Percentiles rank a stretch among this genome's conserved stretches.
phyloP scores from a whole-genome alignment of 805 yeast genomes.

The Saccharomycopsis javanensis region DNA sequence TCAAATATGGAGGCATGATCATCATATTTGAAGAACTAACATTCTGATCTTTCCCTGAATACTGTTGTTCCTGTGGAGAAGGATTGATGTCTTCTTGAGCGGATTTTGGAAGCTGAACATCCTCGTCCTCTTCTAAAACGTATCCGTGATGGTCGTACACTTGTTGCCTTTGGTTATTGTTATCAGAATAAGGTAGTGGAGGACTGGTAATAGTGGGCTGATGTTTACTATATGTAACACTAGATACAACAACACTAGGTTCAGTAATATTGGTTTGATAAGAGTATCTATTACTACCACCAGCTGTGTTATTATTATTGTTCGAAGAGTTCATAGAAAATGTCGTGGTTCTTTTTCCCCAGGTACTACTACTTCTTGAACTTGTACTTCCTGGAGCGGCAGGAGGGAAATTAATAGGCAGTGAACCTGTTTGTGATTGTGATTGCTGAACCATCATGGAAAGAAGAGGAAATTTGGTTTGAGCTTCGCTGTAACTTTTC shows the following conservation, averaged over 20 bases:
- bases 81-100: not conserved
- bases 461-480: conserved; percentile 14
- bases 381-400: not conserved
- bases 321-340: conserved; percentile 9
- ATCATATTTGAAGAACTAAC: conserved; percentile 4
- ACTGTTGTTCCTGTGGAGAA: conserved; percentile 2
- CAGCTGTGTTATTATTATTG: conserved; percentile 5
- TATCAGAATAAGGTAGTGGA: not conserved
- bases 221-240: conserved; percentile 3
- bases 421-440: not conserved
- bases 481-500: conserved; percentile 7
- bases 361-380: not conserved
- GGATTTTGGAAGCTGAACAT: not conserved
- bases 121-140: not conserved
- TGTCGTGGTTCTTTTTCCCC: conserved; percentile 16
- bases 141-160: not conserved
- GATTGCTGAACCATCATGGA: conserved; percentile 1
- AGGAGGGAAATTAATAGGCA: not conserved
- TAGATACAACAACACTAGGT: conserved; percentile 14
- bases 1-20: conserved; percentile 19
- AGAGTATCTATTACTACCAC: conserved; percentile 8
- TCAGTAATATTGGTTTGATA: conserved; percentile 11
- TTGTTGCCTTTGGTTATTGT: not conserved
- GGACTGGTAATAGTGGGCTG: not conserved
- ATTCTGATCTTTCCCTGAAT: too few relatives aligned